These are phyloP conservation scores for Mikania micrantha DNA, from an alignment of 129 eudicot species.

Conservation along the genomic window DNA sequence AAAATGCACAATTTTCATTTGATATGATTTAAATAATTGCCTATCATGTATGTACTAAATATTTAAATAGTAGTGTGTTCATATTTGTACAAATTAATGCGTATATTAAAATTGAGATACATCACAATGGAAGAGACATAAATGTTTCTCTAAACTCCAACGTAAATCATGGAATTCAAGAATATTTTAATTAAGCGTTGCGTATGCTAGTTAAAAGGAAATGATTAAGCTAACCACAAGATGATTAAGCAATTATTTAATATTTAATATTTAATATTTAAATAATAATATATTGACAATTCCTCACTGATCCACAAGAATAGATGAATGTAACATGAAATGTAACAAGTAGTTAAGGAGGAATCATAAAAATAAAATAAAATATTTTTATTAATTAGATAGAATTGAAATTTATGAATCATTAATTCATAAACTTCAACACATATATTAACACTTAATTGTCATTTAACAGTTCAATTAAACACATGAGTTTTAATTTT, in stretches of 20 bases:
- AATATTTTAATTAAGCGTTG: not conserved
- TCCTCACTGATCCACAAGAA: too few relatives aligned
- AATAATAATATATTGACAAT: too few relatives aligned
- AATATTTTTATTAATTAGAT: too few relatives aligned
- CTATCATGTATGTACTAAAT: not conserved
- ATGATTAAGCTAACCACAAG: constrained; percentile 11
- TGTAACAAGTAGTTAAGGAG: too few relatives aligned
- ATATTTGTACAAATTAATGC: not conserved
- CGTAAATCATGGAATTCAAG: constrained; percentile 18
- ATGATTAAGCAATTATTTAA: not conserved
- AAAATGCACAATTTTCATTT: not conserved
- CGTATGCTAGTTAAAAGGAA: not conserved
- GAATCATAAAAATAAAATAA: too few relatives aligned
- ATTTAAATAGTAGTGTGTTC: not conserved
- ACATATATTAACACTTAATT: too few relatives aligned
- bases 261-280: too few relatives aligned
- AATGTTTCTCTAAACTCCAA: constrained; percentile 15
- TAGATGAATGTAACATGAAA: too few relatives aligned
- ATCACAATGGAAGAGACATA: constrained; percentile 15
- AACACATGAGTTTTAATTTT: too few relatives aligned
- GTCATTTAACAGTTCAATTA: too few relatives aligned
- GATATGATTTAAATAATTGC: not conserved
- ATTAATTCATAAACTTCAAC: too few relatives aligned
- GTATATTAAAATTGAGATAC: constrained; percentile 1
- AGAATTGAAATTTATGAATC: too few relatives aligned